These are phyloP conservation scores for Solanum chacoense DNA, from an alignment of 305 asterid species.

Conservation along the genomic window DNA sequence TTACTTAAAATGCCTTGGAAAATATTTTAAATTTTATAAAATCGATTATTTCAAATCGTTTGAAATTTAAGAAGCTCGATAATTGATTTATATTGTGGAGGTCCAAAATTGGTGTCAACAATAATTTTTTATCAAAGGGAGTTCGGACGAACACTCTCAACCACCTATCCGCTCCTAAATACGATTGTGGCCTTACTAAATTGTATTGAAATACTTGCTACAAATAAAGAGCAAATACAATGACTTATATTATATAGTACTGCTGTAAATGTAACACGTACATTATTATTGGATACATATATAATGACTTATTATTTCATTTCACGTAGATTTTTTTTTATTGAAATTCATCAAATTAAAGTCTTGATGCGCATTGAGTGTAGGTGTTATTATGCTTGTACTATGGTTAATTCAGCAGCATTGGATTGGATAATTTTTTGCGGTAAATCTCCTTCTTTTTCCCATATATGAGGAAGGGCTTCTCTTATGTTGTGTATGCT, in stretches of 20 bases:
- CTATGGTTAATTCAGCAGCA: conserved; percentile 26
- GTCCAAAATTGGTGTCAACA: no score
- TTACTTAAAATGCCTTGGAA: no score
- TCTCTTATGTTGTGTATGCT: conserved; percentile 81
- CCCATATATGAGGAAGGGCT: conserved; percentile 83
- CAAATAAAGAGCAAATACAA: neutral
- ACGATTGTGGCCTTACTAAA: neutral
- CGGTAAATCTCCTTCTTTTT: conserved; percentile 41
- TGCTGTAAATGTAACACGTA: neutral
- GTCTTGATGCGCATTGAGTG: neutral
- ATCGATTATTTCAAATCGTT: no score
- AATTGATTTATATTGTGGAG: no score
- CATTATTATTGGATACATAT: neutral
- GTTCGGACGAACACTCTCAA: no score
- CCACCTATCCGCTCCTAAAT: no score
- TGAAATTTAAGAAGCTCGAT: no score
- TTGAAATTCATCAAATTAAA: neutral
- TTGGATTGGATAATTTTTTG: conserved; percentile 35
- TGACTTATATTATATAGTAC: neutral
- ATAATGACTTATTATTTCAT: neutral
- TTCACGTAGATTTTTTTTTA: neutral
- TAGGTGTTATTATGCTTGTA: conserved; percentile 29
- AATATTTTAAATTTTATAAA: no score
- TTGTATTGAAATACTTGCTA: neutral
- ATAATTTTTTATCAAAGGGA: no score